phyloP scores from a whole-genome alignment of 1,284 basidiomycete species.

The Cryptococcus jaspeensis region DNA sequence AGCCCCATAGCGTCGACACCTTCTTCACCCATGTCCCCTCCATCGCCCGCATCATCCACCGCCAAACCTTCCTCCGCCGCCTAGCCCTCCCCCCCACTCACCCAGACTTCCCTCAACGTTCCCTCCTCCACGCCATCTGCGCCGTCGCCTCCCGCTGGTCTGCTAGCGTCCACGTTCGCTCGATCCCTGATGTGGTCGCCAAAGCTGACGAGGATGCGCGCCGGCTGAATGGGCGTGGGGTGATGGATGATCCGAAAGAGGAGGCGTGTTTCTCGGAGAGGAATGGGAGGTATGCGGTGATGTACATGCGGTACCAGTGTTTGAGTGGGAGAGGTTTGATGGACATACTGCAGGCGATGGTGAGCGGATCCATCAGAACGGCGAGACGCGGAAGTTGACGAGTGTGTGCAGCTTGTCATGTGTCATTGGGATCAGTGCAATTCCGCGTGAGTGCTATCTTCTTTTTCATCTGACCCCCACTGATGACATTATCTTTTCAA shows the following conservation, averaged over 20 bases:
- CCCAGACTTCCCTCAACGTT: slow-evolving; percentile 47
- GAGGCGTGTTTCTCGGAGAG: slow-evolving; percentile 31
- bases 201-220: slow-evolving; percentile 13
- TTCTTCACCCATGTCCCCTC: slow-evolving; percentile 46
- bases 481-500: no score
- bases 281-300: slow-evolving; percentile 21
- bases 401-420: no score
- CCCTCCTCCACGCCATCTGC: slow-evolving; percentile 52
- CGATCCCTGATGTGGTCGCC: slow-evolving; percentile 20
- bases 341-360: slow-evolving; percentile 32
- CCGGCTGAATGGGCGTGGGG: slow-evolving; percentile 6
- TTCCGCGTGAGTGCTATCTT: no score
- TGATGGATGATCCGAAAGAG: slow-evolving; percentile 14
- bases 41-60: slow-evolving; percentile 42
- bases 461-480: no score
- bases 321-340: slow-evolving; percentile 20
- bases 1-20: slow-evolving; percentile 40
- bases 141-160: slow-evolving; percentile 47
- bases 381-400: no score
- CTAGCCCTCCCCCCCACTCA: slow-evolving; percentile 51
- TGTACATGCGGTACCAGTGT: slow-evolving; percentile 20
- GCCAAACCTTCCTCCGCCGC: slow-evolving; percentile 40
- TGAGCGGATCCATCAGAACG: slow-evolving; percentile 1
- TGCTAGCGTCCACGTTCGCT: slow-evolving; percentile 21
- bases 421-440: no score